phyloP scores from a whole-genome alignment of 768 basidiomycete genomes.

The Filobasidium floriforme region DNA sequence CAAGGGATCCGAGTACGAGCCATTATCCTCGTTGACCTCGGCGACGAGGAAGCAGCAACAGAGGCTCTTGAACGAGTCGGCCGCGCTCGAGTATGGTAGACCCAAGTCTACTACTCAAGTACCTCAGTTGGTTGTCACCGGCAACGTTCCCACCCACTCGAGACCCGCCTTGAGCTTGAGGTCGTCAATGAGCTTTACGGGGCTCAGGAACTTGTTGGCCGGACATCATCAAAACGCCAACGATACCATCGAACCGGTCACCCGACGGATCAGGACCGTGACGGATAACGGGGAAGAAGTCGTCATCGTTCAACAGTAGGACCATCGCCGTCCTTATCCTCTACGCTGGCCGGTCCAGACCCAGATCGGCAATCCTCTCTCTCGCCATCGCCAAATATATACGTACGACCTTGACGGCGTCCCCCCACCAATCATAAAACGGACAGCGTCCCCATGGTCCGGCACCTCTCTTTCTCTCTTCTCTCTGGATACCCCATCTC shows the following conservation, averaged over 20 bases:
- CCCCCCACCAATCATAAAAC: neutral
- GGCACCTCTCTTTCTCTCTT: slow-evolving; percentile 1
- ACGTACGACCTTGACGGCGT: neutral
- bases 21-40: neutral
- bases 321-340: neutral
- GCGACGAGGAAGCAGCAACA: slow-evolving; percentile 1
- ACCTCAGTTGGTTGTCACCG: slow-evolving; percentile 3
- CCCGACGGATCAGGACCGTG: neutral
- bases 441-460: neutral
- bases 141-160: neutral
- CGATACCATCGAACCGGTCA: neutral
- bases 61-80: neutral
- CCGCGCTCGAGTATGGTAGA: neutral
- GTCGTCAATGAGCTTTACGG: slow-evolving; percentile 12
- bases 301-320: slow-evolving; percentile 13
- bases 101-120: neutral
- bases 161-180: slow-evolving; percentile 3
- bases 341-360: neutral
- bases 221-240: neutral
- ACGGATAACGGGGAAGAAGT: slow-evolving; percentile 5
- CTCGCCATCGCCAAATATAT: neutral
- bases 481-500: neutral
- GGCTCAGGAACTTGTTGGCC: slow-evolving; percentile 12
- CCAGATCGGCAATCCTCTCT: neutral
- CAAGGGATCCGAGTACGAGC: neutral